Evolutionary conservation across 495 filamentous ascomycete genomes (phyloP).

Genomic region (Baudoinia panamericana): DNA sequence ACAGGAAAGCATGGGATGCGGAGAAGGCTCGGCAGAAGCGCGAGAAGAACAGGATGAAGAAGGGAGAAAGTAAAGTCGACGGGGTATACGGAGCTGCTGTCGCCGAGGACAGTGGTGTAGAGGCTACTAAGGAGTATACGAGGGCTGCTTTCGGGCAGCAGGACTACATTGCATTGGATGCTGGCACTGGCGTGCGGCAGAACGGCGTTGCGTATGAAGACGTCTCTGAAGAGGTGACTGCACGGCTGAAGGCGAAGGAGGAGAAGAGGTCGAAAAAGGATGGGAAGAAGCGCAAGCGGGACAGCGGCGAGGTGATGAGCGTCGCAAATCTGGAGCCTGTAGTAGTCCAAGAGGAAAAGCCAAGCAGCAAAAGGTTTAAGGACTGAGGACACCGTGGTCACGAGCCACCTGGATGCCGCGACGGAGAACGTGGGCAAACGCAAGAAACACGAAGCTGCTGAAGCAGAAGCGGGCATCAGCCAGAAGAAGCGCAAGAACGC

Average conservation of each 20-base stretch:
- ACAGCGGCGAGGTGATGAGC: constrained; percentile 12
- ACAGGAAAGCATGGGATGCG: not conserved
- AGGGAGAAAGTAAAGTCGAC: not conserved
- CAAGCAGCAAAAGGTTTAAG: constrained; percentile 7
- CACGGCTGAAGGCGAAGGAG: constrained; percentile 28
- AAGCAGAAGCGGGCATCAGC: not conserved
- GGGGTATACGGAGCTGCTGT: not conserved
- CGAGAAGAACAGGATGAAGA: not conserved
- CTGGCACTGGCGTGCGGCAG: too few species aligned
- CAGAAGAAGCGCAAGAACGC: constrained; percentile 2
- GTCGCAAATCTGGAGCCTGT: too few species aligned
- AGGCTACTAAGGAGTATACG: not conserved
- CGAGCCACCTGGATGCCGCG: not conserved
- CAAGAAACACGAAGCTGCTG: not conserved
- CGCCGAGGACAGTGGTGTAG: not conserved
- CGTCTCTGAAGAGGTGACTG: constrained; percentile 29
- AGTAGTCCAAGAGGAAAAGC: not conserved
- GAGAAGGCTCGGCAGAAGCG: not conserved
- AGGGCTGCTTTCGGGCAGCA: not conserved
- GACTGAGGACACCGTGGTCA: not conserved
- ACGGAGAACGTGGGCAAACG: not conserved
- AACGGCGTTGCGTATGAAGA: constrained; percentile 28
- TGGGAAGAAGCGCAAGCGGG: constrained; percentile 29
- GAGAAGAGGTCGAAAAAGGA: constrained; percentile 21
- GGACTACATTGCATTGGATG: not conserved